Base-by-base conservation (phyloP, 1,284 basidiomycete genomes). In the Cerioporus squamosus region DNA sequence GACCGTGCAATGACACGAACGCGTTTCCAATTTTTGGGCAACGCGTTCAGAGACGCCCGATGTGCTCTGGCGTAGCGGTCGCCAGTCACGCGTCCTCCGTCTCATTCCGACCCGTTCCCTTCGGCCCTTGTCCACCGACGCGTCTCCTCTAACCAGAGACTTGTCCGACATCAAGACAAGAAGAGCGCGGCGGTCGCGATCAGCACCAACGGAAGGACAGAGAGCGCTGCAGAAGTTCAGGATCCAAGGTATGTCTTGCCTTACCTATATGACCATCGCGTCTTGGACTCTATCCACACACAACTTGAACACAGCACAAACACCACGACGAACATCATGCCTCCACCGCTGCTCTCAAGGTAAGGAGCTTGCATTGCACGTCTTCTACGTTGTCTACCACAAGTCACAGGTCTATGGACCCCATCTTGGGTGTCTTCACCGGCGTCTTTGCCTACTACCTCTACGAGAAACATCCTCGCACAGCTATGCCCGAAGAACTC, bases 391-490 rank as follows among this genome's bases (percentile, higher is more conserved):
- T 20, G 45, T 39, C 44, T 54, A 10, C 57, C 26, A 2, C 18
- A 23, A 15, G 23, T 18, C 44, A 43, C 60, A 91, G 88, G 46
- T 70, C 76, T 6, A 66, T 93, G 22, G 92, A 94, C 73, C 90
- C 90, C 17, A 60, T 93, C 24, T 76, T 95, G 18, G 93, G 91
- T 14, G 75, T 93, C 44, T 93, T 94, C 72, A 95, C 93, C 1
- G 91, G 94, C 18, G 73, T 88, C 44, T 77, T 95, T 44, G 94
- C 94, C 1, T 95, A 88, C 73, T 87, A 92, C 71, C 83, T 96
- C 22, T 85, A 91, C 74, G 93, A 95, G 73, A 90, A 81, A 40
- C 88, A 95, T 72, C 94, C 94, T 5, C 85, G 93, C 50, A 91
- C 88, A 2, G 87, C 84, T 10, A 81, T 88, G 15, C 77, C 84